phyloP scores from a whole-genome alignment of 352 stramenopile genomes.

The Pythium biforme region DNA sequence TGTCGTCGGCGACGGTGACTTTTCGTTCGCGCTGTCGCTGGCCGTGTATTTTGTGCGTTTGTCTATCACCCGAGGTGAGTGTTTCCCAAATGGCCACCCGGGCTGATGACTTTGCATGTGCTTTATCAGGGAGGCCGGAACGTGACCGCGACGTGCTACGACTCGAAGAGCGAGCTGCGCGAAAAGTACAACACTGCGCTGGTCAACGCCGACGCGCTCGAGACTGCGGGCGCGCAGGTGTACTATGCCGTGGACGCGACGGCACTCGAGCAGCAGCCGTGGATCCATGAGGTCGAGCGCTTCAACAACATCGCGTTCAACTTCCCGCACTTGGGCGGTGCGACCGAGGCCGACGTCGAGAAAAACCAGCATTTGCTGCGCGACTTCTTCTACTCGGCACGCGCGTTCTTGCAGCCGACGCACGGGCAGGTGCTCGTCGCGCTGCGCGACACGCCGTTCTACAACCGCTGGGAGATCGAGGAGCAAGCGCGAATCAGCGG shows the following conservation, averaged over 20 bases:
- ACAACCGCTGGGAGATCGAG: slow-evolving; percentile 82
- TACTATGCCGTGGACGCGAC: slow-evolving; percentile 75
- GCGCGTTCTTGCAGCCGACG: slow-evolving; percentile 52
- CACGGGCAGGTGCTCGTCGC: slow-evolving; percentile 71
- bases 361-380: slow-evolving; percentile 81
- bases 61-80: background rate
- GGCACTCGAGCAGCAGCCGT: slow-evolving; percentile 52
- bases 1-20: slow-evolving; percentile 82
- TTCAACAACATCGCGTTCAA: slow-evolving; percentile 85
- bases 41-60: slow-evolving; percentile 60
- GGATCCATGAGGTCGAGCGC: slow-evolving; percentile 36
- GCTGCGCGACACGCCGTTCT: slow-evolving; percentile 77
- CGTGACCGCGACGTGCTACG: slow-evolving; percentile 72
- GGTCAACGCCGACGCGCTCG: slow-evolving; percentile 65
- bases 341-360: slow-evolving; percentile 75
- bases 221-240: slow-evolving; percentile 61
- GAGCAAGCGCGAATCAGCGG: slow-evolving; percentile 62
- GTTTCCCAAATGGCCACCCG: background rate
- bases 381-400: slow-evolving; percentile 73
- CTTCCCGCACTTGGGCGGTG: slow-evolving; percentile 82
- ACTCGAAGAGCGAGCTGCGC: slow-evolving; percentile 63
- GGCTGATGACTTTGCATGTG: background rate
- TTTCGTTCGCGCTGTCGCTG: slow-evolving; percentile 79
- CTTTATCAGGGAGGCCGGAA: slow-evolving; percentile 58
- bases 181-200: slow-evolving; percentile 73